Conservation (phyloP, 2,329 filamentous ascomycete genomes). For the Fusarium tanahbumbuense region DNA sequence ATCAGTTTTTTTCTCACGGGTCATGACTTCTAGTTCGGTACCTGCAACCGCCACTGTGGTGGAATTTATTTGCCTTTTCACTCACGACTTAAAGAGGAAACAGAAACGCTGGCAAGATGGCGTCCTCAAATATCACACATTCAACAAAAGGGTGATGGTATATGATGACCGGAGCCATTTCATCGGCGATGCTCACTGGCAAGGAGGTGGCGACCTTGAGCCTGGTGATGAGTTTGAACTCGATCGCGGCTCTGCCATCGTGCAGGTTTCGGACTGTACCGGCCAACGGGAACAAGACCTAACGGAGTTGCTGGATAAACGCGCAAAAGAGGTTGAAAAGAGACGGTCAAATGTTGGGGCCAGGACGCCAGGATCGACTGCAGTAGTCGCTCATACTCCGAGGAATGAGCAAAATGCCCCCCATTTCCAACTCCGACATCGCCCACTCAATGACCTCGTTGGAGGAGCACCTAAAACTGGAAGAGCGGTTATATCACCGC, state of each 20-base stretch:
- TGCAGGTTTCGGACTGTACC: constrained; percentile 83
- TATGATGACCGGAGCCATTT: constrained; percentile 85
- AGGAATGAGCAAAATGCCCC: constrained; percentile 40
- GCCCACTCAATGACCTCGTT: constrained; percentile 57
- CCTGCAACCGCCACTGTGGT: constrained; percentile 74
- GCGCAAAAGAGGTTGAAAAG: constrained; percentile 66
- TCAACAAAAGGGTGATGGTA: constrained; percentile 92
- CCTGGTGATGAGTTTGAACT: constrained; percentile 86
- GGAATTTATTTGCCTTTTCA: constrained; percentile 88
- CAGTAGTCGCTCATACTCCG: constrained; percentile 33
- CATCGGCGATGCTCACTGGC: constrained; percentile 87
- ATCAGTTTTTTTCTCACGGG: not conserved
- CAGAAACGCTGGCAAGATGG: constrained; percentile 96
- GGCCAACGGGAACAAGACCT: constrained; percentile 82
- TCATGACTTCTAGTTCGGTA: constrained; percentile 30
- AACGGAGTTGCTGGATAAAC: constrained; percentile 78
- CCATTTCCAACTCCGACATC: constrained; percentile 56
- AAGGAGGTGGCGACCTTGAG: constrained; percentile 72
- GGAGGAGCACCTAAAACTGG: constrained; percentile 48
- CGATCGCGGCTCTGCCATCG: constrained; percentile 78
- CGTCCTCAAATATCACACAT: constrained; percentile 85
- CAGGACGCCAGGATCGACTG: constrained; percentile 46
- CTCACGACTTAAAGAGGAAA: constrained; percentile 85
- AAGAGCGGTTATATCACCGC: constrained; percentile 48
- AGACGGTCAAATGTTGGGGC: constrained; percentile 59